Evolutionary conservation across 163 green algal genomes (phyloP).

Genomic region (Scenedesmus sp.): DNA sequence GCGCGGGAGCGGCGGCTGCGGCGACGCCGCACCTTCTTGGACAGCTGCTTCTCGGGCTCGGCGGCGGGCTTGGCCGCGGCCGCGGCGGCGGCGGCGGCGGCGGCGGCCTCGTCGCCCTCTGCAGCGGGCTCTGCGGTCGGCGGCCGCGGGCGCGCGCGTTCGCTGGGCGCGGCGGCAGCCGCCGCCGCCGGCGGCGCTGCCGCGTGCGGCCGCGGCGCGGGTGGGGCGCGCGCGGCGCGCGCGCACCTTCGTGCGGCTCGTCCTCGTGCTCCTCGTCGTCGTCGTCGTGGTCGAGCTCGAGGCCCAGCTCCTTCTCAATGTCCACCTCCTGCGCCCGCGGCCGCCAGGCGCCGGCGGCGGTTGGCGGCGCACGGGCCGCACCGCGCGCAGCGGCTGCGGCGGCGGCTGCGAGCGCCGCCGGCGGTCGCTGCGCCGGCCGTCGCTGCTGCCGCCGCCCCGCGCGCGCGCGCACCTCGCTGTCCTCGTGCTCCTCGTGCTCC

Average conservation of each 20-base stretch:
- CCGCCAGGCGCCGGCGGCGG: neutral
- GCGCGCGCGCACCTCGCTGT: neutral
- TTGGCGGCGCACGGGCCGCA: too few relatives aligned
- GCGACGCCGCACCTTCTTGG: conserved; percentile 81
- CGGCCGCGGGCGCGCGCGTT: too few relatives aligned
- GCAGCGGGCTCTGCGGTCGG: conserved; percentile 6
- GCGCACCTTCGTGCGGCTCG: conserved; percentile 42
- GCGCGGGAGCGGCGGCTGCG: too few relatives aligned
- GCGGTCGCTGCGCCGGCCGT: too few relatives aligned
- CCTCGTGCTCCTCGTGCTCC: conserved; percentile 39
- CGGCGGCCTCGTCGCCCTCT: neutral
- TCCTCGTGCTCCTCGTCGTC: conserved; percentile 58
- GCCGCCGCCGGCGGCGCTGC: too few relatives aligned
- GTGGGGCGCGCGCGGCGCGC: too few relatives aligned
- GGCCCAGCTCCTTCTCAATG: conserved; percentile 47
- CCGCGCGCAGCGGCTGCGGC: too few relatives aligned
- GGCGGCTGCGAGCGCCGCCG: too few relatives aligned
- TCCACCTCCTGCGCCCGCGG: conserved; percentile 34
- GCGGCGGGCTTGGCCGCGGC: conserved; percentile 45
- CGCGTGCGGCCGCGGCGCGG: too few relatives aligned
- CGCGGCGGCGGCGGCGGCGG: neutral
- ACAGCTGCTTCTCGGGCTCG: conserved; percentile 76
- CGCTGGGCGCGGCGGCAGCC: too few relatives aligned
- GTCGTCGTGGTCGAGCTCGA: conserved; percentile 55
- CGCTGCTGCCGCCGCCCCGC: too few relatives aligned